Conservation (phyloP, 352 stramenopile genomes). For the Globisporangium ultimum region DNA sequence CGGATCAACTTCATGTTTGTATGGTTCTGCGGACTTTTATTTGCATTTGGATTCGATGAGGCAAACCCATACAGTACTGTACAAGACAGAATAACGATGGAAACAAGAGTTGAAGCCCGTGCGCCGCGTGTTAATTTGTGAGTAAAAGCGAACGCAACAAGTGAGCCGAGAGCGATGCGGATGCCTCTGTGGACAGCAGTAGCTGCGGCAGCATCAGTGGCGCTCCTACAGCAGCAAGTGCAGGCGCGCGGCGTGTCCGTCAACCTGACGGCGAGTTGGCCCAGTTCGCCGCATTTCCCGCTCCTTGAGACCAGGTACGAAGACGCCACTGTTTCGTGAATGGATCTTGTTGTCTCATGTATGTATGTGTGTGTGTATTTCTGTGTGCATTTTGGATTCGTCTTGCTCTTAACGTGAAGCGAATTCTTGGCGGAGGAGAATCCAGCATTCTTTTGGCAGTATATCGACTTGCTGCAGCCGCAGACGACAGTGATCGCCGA, state of each 20-base stretch:
- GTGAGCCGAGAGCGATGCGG: slow-evolving; percentile 8
- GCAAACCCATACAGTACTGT: neutral
- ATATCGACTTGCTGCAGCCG: slow-evolving; percentile 42
- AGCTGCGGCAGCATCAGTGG: slow-evolving; percentile 16
- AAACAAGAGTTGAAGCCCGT: slow-evolving; percentile 7
- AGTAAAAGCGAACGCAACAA: neutral
- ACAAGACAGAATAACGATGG: neutral
- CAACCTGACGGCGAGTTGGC: slow-evolving; percentile 62
- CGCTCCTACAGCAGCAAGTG: slow-evolving; percentile 14
- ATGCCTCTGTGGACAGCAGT: slow-evolving; percentile 16
- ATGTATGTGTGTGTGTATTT: neutral
- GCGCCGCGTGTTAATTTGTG: neutral
- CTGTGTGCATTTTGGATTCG: slow-evolving; percentile 4
- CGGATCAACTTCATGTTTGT: no score
- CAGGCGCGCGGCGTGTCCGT: slow-evolving; percentile 39
- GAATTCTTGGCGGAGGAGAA: slow-evolving; percentile 83
- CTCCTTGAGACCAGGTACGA: slow-evolving; percentile 53
- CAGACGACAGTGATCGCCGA: slow-evolving; percentile 29
- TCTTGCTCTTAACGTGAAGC: slow-evolving; percentile 18
- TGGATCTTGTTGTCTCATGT: neutral
- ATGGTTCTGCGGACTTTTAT: no score
- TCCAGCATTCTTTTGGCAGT: slow-evolving; percentile 75
- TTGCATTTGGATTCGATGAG: neutral
- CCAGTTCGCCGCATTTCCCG: slow-evolving; percentile 50
- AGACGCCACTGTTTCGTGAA: neutral